A percentile compares a stretch with the other conserved stretches of the same genome.
These are phyloP conservation scores for Nemophila menziesii DNA, from an alignment of 257 asterid genomes.

Conservation along the genomic window DNA sequence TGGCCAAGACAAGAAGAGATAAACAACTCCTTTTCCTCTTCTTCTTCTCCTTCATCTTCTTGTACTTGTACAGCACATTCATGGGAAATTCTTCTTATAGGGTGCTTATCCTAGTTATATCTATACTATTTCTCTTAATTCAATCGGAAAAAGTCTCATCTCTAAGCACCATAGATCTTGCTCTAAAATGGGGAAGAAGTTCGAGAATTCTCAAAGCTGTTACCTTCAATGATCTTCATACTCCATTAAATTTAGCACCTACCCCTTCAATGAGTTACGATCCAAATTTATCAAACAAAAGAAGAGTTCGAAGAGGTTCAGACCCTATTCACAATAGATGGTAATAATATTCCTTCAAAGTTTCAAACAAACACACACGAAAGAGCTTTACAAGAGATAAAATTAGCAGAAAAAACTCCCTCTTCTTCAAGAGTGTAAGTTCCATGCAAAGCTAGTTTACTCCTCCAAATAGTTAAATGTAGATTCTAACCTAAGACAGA, in stretches of 20 bases:
- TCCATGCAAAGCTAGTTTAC: conserved; percentile 3
- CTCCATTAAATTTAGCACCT: conserved; percentile 35
- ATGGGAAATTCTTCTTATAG: conserved; percentile 37
- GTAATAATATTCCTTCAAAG: no score
- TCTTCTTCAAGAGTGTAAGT: not conserved
- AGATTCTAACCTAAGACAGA: conserved; percentile 19
- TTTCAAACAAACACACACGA: no score
- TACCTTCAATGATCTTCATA: conserved; percentile 27
- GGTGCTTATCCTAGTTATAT: conserved; percentile 27
- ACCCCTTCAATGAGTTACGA: conserved; percentile 41
- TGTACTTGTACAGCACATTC: conserved; percentile 14
- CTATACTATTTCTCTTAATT: conserved; percentile 28
- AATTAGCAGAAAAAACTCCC: conserved; percentile 5
- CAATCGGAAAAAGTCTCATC: conserved; percentile 35
- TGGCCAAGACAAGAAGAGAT: conserved; percentile 12
- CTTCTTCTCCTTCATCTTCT: no score
- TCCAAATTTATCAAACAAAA: conserved; percentile 54
- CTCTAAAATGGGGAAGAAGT: conserved; percentile 32
- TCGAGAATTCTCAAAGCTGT: conserved; percentile 23
- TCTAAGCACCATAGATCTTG: conserved; percentile 33
- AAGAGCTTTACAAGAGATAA: not conserved
- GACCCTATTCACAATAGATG: conserved; percentile 79
- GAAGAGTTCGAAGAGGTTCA: conserved; percentile 60
- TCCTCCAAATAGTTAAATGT: conserved; percentile 9
- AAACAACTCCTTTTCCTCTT: conserved; percentile 7